Evolutionary conservation across 306 rosid genomes (phyloP).

Genomic region (Fragaria iinumae): DNA sequence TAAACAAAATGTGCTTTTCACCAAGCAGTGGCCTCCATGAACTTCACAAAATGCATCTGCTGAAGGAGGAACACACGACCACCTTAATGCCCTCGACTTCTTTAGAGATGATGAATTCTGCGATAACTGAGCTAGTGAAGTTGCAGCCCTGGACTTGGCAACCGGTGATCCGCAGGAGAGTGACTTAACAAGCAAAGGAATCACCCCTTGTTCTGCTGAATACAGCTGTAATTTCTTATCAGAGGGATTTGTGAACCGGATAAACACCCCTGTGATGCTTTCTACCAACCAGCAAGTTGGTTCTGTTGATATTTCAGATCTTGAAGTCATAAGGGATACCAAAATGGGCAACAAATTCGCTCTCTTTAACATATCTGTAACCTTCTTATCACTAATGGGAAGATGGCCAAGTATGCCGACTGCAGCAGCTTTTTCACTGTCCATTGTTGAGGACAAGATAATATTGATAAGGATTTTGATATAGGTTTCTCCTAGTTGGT

Average conservation of each 20-base stretch:
- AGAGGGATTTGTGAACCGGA: constrained; percentile 69
- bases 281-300: constrained; percentile 38
- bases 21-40: constrained; percentile 63
- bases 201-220: constrained; percentile 71
- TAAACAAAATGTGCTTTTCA: constrained; percentile 70
- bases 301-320: constrained; percentile 36
- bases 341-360: constrained; percentile 57
- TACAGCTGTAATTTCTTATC: constrained; percentile 72
- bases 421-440: constrained; percentile 59
- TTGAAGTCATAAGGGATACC: constrained; percentile 46
- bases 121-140: constrained; percentile 72
- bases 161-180: constrained; percentile 56
- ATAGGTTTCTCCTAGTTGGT: constrained; percentile 62
- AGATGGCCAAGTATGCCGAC: constrained; percentile 70
- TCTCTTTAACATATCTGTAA: constrained; percentile 54
- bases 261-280: constrained; percentile 44
- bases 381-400: constrained; percentile 60
- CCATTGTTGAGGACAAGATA: constrained; percentile 49
- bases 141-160: constrained; percentile 71
- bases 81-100: constrained; percentile 49
- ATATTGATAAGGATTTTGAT: constrained; percentile 43
- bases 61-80: constrained; percentile 69
- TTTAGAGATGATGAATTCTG: constrained; percentile 61
- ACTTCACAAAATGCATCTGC: constrained; percentile 60
- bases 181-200: constrained; percentile 69